Base-by-base conservation (phyloP, 306 rosid genomes). In the Geum urbanum region DNA sequence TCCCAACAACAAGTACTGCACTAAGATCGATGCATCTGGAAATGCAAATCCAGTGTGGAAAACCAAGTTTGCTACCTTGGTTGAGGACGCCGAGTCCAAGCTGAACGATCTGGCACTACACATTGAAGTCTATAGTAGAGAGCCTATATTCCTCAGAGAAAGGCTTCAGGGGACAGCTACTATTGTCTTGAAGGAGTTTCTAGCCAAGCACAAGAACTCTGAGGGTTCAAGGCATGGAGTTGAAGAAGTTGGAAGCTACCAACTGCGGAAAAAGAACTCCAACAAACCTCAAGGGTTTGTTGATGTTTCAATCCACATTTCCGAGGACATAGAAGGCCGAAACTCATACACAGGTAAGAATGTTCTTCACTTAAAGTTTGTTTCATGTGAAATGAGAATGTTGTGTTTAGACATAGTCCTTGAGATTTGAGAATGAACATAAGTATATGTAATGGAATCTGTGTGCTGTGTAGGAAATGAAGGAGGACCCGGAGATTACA, bases 31-130 rank as follows among this genome's bases (percentile, higher is more conserved):
- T 73, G 77, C 86, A 51, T 87, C 91, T 13, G 96, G 88, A 70
- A 84, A 83, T 72, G 88, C 78, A 63, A 88, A 84, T 80, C 97
- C 97, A 24, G 86, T 81, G 16, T 91, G 97, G 96, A 88, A 79
- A 76, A 88, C 89, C 79, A 86, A 85, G 83, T 88, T 91, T 72
- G 74, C 84, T 51, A 69, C 80, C 64, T 83, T 83, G 71, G 70
- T 91, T 70, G 91, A 86, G n/a, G 78, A 75, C 41, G 79, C 89
- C 0, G 77, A 43, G 19, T 75, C 81, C 11, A 76, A 74, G 74
- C 39, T 82, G 78, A 76, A 79, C 54, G 85, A 86, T 73, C 80
- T 84, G 70, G 84, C 78, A 9, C 84, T 91, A 48, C 80, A 85
- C 43, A 78, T 91, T 51, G 89, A 88, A 66, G 96, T 91, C 77